Evolutionary conservation across 805 yeast species (phyloP).

Genomic region (Lipomyces oligophaga): DNA sequence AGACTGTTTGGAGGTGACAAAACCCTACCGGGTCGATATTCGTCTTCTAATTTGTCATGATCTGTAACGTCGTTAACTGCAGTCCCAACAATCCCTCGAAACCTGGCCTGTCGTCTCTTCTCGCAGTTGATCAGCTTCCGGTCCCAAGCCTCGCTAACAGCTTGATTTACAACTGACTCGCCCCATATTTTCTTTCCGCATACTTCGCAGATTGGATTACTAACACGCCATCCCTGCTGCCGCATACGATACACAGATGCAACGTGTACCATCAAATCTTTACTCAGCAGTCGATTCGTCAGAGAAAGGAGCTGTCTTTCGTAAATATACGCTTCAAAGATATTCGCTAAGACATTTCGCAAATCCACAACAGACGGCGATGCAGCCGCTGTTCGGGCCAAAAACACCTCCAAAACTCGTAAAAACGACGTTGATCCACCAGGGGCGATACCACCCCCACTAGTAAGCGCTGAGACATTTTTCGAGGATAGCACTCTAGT

Average conservation of each 20-base stretch:
- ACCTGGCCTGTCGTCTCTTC: slow-evolving; percentile 6
- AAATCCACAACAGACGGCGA: slow-evolving; percentile 28
- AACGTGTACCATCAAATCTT: slow-evolving; percentile 28
- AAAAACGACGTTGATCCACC: slow-evolving; percentile 15
- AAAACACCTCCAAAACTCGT: slow-evolving; percentile 24
- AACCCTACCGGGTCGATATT: too few species aligned
- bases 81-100: background rate
- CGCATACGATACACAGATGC: slow-evolving; percentile 20
- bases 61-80: background rate
- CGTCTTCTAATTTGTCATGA: too few species aligned
- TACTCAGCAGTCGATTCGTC: slow-evolving; percentile 22
- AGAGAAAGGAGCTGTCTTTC: slow-evolving; percentile 28
- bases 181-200: slow-evolving; percentile 31
- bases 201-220: slow-evolving; percentile 24
- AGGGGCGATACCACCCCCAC: slow-evolving; percentile 2
- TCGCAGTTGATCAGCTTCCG: slow-evolving; percentile 14
- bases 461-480: background rate
- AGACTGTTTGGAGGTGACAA: too few species aligned
- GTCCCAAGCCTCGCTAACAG: slow-evolving; percentile 23
- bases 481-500: slow-evolving; percentile 9
- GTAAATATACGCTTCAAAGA: slow-evolving; percentile 30
- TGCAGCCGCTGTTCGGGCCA: slow-evolving; percentile 26
- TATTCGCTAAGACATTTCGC: slow-evolving; percentile 26
- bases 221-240: slow-evolving; percentile 26
- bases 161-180: slow-evolving; percentile 13